A percentile compares a stretch with the other conserved stretches of the same genome.
Conservation (phyloP, 306 rosid species). For the Malus asiatica region DNA sequence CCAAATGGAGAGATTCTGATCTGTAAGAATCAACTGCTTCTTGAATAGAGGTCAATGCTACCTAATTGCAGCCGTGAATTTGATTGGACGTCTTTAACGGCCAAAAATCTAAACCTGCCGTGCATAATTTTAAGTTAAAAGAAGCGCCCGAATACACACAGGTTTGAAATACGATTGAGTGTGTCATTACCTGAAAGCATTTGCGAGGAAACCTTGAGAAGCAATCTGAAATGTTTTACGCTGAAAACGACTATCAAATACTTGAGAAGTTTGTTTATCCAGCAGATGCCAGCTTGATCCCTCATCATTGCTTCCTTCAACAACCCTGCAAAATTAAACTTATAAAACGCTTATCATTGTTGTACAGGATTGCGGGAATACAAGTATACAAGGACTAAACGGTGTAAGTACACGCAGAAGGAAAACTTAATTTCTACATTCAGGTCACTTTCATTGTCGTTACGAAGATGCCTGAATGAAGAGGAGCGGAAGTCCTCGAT, state of each 20-base stretch:
- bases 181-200: slow-evolving; percentile 52
- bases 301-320: slow-evolving; percentile 76
- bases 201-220: slow-evolving; percentile 34
- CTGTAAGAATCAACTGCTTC: slow-evolving; percentile 5
- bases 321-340: slow-evolving; percentile 45
- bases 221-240: slow-evolving; percentile 45
- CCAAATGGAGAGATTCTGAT: neutral
- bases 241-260: slow-evolving; percentile 60
- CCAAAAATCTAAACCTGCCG: slow-evolving; percentile 70
- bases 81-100: slow-evolving; percentile 45
- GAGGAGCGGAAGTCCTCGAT: neutral
- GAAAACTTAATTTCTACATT: neutral
- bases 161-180: neutral
- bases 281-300: slow-evolving; percentile 66
- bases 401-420: neutral
- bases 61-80: slow-evolving; percentile 77
- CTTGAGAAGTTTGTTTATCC: slow-evolving; percentile 60
- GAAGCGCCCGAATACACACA: neutral
- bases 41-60: slow-evolving; percentile 71
- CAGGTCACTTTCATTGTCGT: neutral
- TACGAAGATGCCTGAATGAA: neutral
- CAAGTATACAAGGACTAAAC: neutral
- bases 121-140: neutral
- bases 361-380: neutral
- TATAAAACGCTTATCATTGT: neutral